A percentile compares a stretch with the other conserved stretches of the same genome.
These are phyloP conservation scores for Arthrinium phaeospermum DNA, from an alignment of 2,329 filamentous ascomycete species.

Conservation along the genomic window DNA sequence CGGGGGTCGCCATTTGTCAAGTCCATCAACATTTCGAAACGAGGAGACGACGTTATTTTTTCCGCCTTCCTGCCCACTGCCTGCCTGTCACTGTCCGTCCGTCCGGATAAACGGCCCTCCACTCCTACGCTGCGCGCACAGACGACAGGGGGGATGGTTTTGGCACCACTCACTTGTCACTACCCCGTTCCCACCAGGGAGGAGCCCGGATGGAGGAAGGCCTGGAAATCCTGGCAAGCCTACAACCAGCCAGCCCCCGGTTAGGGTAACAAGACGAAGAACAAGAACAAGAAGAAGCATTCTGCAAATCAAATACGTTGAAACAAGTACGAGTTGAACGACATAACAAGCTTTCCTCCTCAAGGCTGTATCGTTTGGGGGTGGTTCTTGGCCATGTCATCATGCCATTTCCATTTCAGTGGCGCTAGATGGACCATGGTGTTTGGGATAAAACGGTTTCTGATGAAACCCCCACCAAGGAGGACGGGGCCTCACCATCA, in stretches of 20 bases:
- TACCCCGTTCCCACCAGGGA: not conserved
- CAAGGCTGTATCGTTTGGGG: not conserved
- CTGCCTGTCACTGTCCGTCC: too few relatives aligned
- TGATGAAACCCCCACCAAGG: not conserved
- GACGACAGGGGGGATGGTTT: not conserved
- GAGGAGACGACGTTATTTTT: too few relatives aligned
- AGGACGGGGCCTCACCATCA: not conserved
- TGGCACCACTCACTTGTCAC: not conserved
- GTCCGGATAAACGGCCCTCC: not conserved
- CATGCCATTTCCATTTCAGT: not conserved
- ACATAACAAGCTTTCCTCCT: not conserved
- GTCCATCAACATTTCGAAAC: not conserved
- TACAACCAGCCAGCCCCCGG: not conserved
- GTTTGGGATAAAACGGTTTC: constrained; percentile 6
- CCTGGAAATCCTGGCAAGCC: not conserved
- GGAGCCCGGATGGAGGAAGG: not conserved
- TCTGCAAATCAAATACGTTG: not conserved
- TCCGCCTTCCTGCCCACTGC: not conserved
- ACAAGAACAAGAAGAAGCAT: not conserved
- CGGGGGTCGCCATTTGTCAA: too few relatives aligned
- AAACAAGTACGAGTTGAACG: not conserved
- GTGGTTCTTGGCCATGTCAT: not conserved
- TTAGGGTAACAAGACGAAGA: not conserved
- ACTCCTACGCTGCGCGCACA: not conserved
- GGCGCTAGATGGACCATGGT: not conserved